A percentile compares a stretch with the other conserved stretches of the same genome.
Evolutionary conservation across 2,329 filamentous ascomycete species (phyloP).

Genomic region (Colletotrichum costaricense): DNA sequence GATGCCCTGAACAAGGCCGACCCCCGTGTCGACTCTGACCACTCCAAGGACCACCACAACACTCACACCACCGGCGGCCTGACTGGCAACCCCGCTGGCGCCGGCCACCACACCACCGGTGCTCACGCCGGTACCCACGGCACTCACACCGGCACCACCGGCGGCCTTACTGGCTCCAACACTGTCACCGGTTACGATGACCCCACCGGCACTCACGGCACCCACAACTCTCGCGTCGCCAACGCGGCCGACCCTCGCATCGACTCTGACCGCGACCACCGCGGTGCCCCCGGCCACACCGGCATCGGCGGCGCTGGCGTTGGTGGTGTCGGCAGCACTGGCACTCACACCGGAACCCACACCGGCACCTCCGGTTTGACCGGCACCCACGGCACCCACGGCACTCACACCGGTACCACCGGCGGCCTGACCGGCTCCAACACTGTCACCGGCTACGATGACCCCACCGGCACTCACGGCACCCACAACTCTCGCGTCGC

Average conservation of each 20-base stretch:
- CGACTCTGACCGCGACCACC: constrained; percentile 60
- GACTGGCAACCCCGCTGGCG: constrained; percentile 16
- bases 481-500: constrained; percentile 58
- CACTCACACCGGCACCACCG: constrained; percentile 33
- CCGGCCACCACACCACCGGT: constrained; percentile 24
- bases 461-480: constrained; percentile 43
- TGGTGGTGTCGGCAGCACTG: constrained; percentile 22
- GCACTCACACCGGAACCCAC: constrained; percentile 43
- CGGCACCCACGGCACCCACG: constrained; percentile 38
- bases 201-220: constrained; percentile 14
- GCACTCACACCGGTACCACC: constrained; percentile 28
- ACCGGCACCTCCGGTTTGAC: constrained; percentile 33
- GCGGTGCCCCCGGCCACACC: constrained; percentile 38
- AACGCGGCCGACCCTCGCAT: constrained; percentile 66
- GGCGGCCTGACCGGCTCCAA: constrained; percentile 31
- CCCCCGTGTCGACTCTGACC: constrained; percentile 66
- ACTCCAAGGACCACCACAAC: too few relatives aligned
- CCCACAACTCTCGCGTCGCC: constrained; percentile 25
- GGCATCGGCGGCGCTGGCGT: constrained; percentile 34
- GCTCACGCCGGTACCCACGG: constrained; percentile 42
- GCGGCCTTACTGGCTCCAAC: constrained; percentile 29
- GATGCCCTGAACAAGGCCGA: constrained; percentile 67
- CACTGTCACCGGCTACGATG: constrained; percentile 21
- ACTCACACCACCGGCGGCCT: constrained; percentile 28
- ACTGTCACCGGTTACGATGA: constrained; percentile 23